Evolutionary conservation across 345 rosid species (phyloP).

Genomic region (Odontarrhena argentea): DNA sequence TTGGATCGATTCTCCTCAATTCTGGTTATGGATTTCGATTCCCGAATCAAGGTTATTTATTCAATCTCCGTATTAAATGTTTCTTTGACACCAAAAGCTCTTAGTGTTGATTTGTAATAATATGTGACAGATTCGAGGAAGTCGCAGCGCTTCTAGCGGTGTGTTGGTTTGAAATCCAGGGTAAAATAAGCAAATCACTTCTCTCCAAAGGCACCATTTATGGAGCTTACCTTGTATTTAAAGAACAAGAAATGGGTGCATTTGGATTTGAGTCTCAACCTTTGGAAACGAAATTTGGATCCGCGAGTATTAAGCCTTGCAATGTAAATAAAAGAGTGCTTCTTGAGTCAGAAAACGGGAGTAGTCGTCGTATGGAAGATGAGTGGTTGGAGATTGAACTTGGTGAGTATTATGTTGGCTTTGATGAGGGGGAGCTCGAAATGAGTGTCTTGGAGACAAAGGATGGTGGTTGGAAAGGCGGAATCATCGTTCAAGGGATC

Average conservation of each 20-base stretch:
- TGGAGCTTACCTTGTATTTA: constrained; percentile 52
- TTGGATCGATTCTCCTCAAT: constrained; percentile 49
- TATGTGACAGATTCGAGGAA: constrained; percentile 39
- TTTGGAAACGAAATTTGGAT: constrained; percentile 41
- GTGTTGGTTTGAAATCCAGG: constrained; percentile 55
- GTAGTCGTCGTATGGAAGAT: constrained; percentile 42
- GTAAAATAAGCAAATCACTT: constrained; percentile 42
- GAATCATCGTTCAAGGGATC: constrained; percentile 55
- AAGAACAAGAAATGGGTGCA: constrained; percentile 32
- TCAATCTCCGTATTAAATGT: background rate
- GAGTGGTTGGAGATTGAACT: constrained; percentile 65
- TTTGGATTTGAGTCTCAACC: constrained; percentile 28
- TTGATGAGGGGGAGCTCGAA: constrained; percentile 49
- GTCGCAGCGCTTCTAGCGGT: constrained; percentile 53
- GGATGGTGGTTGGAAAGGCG: constrained; percentile 53
- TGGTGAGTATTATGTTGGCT: constrained; percentile 49
- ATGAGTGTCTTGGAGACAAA: constrained; percentile 51
- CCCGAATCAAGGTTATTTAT: constrained; percentile 41
- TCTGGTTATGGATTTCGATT: constrained; percentile 48
- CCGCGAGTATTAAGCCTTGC: constrained; percentile 30
- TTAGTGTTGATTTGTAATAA: background rate
- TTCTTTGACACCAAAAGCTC: background rate
- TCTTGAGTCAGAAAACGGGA: constrained; percentile 21
- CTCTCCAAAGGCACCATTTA: constrained; percentile 52
- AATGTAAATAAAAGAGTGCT: constrained; percentile 10